Evolutionary conservation across 1,284 basidiomycete species (phyloP), one percentile per base, ranked within the genome.

Genomic region (Omphalotus olearius): DNA sequence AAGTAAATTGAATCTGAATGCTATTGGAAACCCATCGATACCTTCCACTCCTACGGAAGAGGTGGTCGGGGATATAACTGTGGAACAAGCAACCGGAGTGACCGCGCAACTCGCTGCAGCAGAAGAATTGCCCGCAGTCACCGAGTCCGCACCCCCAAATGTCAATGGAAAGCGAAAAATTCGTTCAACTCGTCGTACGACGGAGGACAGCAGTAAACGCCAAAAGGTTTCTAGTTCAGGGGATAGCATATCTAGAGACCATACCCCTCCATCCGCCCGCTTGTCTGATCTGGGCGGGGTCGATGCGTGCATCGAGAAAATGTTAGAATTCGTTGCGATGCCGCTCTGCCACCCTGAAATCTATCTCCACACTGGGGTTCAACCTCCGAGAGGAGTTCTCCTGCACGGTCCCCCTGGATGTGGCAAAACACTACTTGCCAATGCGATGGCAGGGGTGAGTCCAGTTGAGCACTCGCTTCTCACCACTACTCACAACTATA

Each of bases 341-440:
- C 96, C 96, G 0, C 71, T 99, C 3, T 86, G 88, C 52, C 96
- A 98, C 69, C 96, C 96, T 0, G 96, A 99, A 67, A 86, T 99
- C 11, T 99, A 98, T 69, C 69, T 91, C 5, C 88, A 94, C 60
- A 96, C 93, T 0, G 96, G 96, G 1, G 89, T 98, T 9, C 88
- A 91, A 58, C 88, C 95, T 3, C 95, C 95, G 0, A 74, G 94
- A 46, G 96, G 96, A n/a, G 93, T 99, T 0, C 69, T 99, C 18
- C 70, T 99, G 6, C 92, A 98, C 67, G 97, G 96, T 1, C 96
- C 96, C 1, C 95, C 96, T 0, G 96, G 96, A 6, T 98, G 95
- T 63, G 97, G 97, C 11, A 99, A 99, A 71, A 97, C 94, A 0
- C 70, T 95, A 62, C 69, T 96, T 16, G 93, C 93, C 7, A 87